Base-by-base conservation (phyloP, 345 rosid genomes). In the Linum lewisii region DNA sequence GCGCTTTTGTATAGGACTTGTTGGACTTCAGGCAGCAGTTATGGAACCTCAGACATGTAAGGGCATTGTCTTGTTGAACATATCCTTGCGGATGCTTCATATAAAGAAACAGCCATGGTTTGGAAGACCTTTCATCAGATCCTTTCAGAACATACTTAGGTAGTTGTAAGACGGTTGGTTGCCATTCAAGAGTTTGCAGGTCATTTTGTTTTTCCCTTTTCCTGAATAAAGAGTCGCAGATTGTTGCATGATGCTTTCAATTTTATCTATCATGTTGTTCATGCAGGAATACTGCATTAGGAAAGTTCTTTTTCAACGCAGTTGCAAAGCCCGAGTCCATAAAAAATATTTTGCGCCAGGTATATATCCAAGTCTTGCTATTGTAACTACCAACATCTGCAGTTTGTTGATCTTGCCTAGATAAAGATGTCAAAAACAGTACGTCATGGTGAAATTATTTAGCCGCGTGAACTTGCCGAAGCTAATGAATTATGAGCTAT, bases 21-120 rank as follows among this genome's bases (percentile, higher is more conserved):
- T 83, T 78, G 96, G 98, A 63, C 98, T 88, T 73, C 93, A 86
- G 73, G 96, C 98, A 62, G 88, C 95, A 61, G 83, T 88, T 20
- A 71, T 57, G 66, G 77, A 83, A 51, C 90, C 95, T 20, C 69
- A 73, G 70, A 76, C 79, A 21, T 88, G 96, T 44, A 71, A 69
- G 64, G 98, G 96, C 51, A 74, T 88, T 51, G 56, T 86, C 57
- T 71, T 91, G 62, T 62, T 88, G 26, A 82, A 88, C 71, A 88
- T 91, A 60, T 88, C 96, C 0, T 69, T 91, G 26, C 95, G 95
- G 16, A 69, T 88, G 96, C 96, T 91, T 71, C 98, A 91, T 70
- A 69, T 86, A 14, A 84, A 63, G 71, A 88, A 86, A 78, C 96
- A 91, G 71, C 95, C 96, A 42, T 67, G 76, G 73, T 76, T 82